Percentiles rank a stretch among this genome's conserved stretches.
These are phyloP conservation scores for Thymus mandschuricus DNA, from an alignment of 257 asterid species.

Conservation along the genomic window DNA sequence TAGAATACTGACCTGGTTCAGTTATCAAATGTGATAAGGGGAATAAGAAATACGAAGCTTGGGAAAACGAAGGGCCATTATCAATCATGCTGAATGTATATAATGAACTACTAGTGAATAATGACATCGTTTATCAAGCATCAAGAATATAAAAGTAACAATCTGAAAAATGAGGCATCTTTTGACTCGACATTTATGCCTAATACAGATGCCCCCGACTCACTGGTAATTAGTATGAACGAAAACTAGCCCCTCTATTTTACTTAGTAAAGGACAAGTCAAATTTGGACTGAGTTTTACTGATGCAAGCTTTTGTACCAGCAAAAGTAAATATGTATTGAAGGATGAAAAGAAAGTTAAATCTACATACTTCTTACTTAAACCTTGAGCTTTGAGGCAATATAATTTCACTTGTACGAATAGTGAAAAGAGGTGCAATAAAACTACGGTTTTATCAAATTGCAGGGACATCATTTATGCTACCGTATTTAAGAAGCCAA, in stretches of 20 bases:
- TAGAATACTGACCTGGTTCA: slow-evolving; percentile 9
- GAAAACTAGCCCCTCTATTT: no score
- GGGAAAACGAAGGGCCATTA: slow-evolving; percentile 18
- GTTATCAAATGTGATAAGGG: slow-evolving; percentile 2
- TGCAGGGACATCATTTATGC: slow-evolving; percentile 2
- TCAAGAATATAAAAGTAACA: neutral
- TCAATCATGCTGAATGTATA: slow-evolving; percentile 20
- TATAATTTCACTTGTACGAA: slow-evolving; percentile 10
- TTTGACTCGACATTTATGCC: neutral
- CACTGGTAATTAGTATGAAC: no score
- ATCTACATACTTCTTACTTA: neutral
- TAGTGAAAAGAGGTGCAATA: slow-evolving; percentile 4
- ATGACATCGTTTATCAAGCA: neutral
- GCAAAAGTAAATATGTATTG: no score
- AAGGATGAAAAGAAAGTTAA: no score
- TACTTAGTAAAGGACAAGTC: no score
- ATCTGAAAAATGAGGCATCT: neutral
- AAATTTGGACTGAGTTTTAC: no score
- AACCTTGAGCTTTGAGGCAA: neutral
- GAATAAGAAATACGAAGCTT: slow-evolving; percentile 17
- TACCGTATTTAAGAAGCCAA: neutral
- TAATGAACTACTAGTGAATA: neutral
- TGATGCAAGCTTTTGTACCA: no score
- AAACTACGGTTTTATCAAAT: neutral
- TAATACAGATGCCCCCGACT: no score